Conservation (phyloP, 805 yeast genomes). For the Isabelozyma gotoi region DNA sequence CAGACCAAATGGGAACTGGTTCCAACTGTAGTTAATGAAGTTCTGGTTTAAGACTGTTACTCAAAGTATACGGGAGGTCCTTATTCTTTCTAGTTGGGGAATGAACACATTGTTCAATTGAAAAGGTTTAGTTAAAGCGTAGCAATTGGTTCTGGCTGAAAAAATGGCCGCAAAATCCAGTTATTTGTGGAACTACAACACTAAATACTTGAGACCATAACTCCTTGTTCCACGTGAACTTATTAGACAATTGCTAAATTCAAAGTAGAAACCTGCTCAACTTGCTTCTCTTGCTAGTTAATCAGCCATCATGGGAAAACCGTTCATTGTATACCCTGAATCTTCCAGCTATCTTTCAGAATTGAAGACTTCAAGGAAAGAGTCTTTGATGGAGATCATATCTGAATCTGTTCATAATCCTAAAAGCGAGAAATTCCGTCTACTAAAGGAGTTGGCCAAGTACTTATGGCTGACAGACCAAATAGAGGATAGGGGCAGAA, state of each 20-base stretch:
- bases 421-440: neutral
- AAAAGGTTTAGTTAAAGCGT: no score
- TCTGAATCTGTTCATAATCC: neutral
- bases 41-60: no score
- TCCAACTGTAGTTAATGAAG: no score
- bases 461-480: neutral
- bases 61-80: no score
- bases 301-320: neutral
- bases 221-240: no score
- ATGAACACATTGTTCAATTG: no score
- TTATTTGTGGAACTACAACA: no score
- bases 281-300: neutral
- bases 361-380: neutral
- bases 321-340: neutral
- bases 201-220: no score
- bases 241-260: neutral
- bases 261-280: neutral
- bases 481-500: conserved; percentile 1
- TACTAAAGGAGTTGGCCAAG: neutral
- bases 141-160: no score
- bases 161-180: no score
- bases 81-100: no score
- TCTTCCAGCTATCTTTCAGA: neutral
- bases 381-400: neutral
- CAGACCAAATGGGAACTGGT: no score